phyloP scores from a whole-genome alignment of 1,284 basidiomycete species.

The Marasmius fiardii region DNA sequence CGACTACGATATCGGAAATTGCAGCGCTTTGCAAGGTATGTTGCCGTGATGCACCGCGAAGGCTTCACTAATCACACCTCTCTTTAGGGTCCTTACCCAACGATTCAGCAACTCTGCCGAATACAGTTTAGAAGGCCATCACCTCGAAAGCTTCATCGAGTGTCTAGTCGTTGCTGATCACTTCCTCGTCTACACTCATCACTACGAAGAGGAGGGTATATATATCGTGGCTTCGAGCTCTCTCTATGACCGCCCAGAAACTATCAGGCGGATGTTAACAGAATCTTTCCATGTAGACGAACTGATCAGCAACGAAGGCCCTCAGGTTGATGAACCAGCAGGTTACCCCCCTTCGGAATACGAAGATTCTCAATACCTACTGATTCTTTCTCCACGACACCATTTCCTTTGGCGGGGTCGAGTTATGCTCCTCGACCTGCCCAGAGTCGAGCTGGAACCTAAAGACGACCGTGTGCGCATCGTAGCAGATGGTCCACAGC shows the following conservation, averaged over 20 bases:
- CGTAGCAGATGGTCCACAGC: slow-evolving; percentile 84
- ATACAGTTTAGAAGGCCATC: slow-evolving; percentile 81
- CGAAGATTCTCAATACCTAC: slow-evolving; percentile 69
- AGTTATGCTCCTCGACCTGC: slow-evolving; percentile 72
- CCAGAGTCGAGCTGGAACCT: slow-evolving; percentile 73
- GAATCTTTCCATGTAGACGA: slow-evolving; percentile 83
- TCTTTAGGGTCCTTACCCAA: slow-evolving; percentile 68
- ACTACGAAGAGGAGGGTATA: slow-evolving; percentile 88
- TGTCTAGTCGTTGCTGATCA: slow-evolving; percentile 86
- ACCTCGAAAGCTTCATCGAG: slow-evolving; percentile 80
- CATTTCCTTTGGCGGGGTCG: slow-evolving; percentile 95
- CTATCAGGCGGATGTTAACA: slow-evolving; percentile 79
- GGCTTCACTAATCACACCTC: not conserved
- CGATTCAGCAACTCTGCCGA: slow-evolving; percentile 96
- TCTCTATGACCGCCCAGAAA: slow-evolving; percentile 81
- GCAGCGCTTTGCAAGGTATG: slow-evolving; percentile 87
- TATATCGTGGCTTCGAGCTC: slow-evolving; percentile 88
- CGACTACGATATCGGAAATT: slow-evolving; percentile 91
- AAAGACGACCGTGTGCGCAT: slow-evolving; percentile 84
- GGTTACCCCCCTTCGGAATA: slow-evolving; percentile 47
- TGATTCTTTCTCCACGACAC: slow-evolving; percentile 84
- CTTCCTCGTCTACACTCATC: slow-evolving; percentile 91
- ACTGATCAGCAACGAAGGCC: slow-evolving; percentile 52
- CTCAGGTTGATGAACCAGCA: slow-evolving; percentile 44
- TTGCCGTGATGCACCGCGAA: not conserved